Conservation (phyloP, 164 flowering plant species). For the Annona squamosa region DNA sequence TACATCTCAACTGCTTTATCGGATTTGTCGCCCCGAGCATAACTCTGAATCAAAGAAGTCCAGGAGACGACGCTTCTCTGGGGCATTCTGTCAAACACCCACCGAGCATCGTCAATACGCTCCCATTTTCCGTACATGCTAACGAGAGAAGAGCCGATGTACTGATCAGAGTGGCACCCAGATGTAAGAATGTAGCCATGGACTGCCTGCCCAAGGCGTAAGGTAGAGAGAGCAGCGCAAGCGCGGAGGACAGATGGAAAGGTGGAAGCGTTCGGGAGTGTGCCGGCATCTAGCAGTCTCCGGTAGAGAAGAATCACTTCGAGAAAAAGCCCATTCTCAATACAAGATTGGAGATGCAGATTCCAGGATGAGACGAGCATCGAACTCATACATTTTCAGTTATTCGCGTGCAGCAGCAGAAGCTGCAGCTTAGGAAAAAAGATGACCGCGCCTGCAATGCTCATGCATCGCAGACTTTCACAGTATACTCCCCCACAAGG, state of each 20-base stretch:
- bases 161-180: slow-evolving; percentile 11
- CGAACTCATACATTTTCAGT: background rate
- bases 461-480: no score
- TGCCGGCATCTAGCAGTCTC: slow-evolving; percentile 5
- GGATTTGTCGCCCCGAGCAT: slow-evolving; percentile 5
- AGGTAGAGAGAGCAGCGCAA: slow-evolving; percentile 5
- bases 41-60: slow-evolving; percentile 11
- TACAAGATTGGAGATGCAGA: background rate
- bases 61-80: slow-evolving; percentile 12
- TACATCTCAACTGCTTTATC: slow-evolving; percentile 10
- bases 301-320: slow-evolving; percentile 10
- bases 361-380: slow-evolving; percentile 6
- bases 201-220: slow-evolving; percentile 6
- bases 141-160: slow-evolving; percentile 12
- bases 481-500: no score
- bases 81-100: slow-evolving; percentile 12
- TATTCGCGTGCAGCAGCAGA: no score
- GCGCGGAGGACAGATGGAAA: slow-evolving; percentile 13
- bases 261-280: slow-evolving; percentile 13
- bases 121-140: slow-evolving; percentile 4
- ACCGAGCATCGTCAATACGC: background rate
- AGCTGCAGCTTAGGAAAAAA: no score
- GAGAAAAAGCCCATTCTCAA: background rate
- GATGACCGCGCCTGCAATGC: no score
- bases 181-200: slow-evolving; percentile 3